Percentiles rank a stretch among this genome's conserved stretches.
Conservation (phyloP, 2,329 filamentous ascomycete species). For the Aurifilum marmelostoma region DNA sequence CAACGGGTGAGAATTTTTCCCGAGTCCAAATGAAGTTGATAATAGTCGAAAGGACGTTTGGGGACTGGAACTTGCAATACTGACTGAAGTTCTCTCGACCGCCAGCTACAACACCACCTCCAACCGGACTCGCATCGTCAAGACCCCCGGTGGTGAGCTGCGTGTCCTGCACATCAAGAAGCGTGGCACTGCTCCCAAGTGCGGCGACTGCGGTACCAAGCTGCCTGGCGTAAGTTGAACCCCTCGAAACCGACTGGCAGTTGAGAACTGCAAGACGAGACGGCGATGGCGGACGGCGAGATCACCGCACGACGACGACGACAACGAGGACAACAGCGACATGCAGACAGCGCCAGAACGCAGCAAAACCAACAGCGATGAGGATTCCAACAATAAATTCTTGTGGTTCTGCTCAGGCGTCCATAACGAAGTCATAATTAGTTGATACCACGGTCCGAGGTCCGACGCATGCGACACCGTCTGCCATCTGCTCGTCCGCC, state of each 20-base stretch:
- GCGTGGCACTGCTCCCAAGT: slow-evolving; percentile 97
- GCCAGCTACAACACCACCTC: slow-evolving; percentile 94
- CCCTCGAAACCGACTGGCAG: slow-evolving; percentile 27
- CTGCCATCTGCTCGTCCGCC: slow-evolving; percentile 4
- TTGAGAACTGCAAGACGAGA: slow-evolving; percentile 18
- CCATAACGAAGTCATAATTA: not conserved
- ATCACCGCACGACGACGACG: not conserved
- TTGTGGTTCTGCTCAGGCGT: not conserved
- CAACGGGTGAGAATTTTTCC: slow-evolving; percentile 68
- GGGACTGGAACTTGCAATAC: slow-evolving; percentile 24
- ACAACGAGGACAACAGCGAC: too few relatives aligned
- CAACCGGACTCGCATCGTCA: slow-evolving; percentile 94
- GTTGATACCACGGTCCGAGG: not conserved
- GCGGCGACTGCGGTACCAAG: slow-evolving; percentile 98
- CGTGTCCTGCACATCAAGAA: slow-evolving; percentile 99
- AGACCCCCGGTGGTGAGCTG: slow-evolving; percentile 95
- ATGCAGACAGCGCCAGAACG: not conserved
- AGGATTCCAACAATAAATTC: not conserved
- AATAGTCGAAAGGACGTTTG: not conserved
- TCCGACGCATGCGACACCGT: not conserved
- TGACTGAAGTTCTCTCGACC: slow-evolving; percentile 31
- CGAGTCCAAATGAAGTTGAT: slow-evolving; percentile 29
- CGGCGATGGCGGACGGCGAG: slow-evolving; percentile 2
- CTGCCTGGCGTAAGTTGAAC: slow-evolving; percentile 86
- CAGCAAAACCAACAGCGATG: not conserved